These are phyloP conservation scores for Astraeus odoratus DNA, from an alignment of 768 basidiomycete species.

Conservation along the genomic window DNA sequence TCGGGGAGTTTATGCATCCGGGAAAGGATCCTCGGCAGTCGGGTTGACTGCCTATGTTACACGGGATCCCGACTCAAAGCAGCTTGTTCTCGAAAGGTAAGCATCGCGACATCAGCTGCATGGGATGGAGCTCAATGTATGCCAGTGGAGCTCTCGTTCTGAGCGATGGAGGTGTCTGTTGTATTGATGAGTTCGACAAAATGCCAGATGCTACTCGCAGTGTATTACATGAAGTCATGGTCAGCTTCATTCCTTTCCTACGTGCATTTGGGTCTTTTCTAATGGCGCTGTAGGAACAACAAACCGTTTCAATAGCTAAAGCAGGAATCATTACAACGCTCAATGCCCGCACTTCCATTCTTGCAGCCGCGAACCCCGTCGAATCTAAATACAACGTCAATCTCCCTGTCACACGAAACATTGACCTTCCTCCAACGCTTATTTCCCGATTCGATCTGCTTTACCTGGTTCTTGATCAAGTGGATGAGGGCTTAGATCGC, in stretches of 20 bases:
- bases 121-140: slow-evolving; percentile 1
- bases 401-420: slow-evolving; percentile 89
- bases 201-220: slow-evolving; percentile 98
- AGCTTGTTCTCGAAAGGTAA: slow-evolving; percentile 92
- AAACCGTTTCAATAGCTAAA: slow-evolving; percentile 98
- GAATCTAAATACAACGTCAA: slow-evolving; percentile 92
- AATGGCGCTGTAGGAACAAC: slow-evolving; percentile 74
- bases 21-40: slow-evolving; percentile 97
- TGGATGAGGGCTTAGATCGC: slow-evolving; percentile 84
- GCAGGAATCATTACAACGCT: slow-evolving; percentile 98
- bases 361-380: slow-evolving; percentile 96
- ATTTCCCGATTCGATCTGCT: slow-evolving; percentile 97
- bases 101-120: slow-evolving; percentile 8
- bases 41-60: slow-evolving; percentile 99
- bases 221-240: slow-evolving; percentile 99
- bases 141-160: slow-evolving; percentile 85
- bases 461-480: slow-evolving; percentile 91
- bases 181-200: slow-evolving; percentile 99
- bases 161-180: slow-evolving; percentile 95
- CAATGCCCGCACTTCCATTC: slow-evolving; percentile 95
- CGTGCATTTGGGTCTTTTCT: neutral
- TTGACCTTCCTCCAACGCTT: slow-evolving; percentile 94
- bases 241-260: slow-evolving; percentile 25
- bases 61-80: slow-evolving; percentile 96
- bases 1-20: slow-evolving; percentile 94